Base-by-base conservation (phyloP, 805 yeast genomes). In the Pichia paraexigua region DNA sequence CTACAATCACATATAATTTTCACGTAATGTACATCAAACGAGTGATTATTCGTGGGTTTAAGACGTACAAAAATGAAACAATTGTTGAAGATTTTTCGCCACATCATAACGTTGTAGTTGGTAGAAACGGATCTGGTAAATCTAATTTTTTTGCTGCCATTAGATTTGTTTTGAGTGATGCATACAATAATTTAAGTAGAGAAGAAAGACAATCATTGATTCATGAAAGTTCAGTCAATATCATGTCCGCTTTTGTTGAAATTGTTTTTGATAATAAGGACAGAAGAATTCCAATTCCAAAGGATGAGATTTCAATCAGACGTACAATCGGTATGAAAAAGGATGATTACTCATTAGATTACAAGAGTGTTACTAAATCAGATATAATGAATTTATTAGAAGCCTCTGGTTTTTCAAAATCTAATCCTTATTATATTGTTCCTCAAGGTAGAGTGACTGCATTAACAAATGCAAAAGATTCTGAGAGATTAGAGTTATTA, bases 121-220 rank as follows among this genome's bases (percentile, higher is more conserved):
- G 97, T 2, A 72, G 96, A 47, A 91, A 91, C 68, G 97, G 97
- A n/a, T 87, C 96, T 10, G 99, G 99, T 10, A 92, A 94, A 65
- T 87, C 96, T 41, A 92, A 94, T 66, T 86, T 92, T 69, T 94
- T 92, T 66, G 90, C 96, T 17, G 98, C 99, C 12, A 86, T 92
- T 51, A 74, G 97, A 55, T 94, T 91, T 69, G 97, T 90, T 12
- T 67, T 94, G 21, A 84, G 95, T 45, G 97, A 92, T 63, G 95
- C 92, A 35, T 88, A 87, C 64, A 84, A 87, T 3, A 85, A 88
- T 63, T 77, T 91, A 83, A 74, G 83, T 24, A 71, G 92, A 56
- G 95, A 89, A 58, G 96, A 89, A 61, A 76, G 97, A 57, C 91
- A 85, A 60, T 86, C 91, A 2, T 72, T 91, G 52, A 84, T 91